Conservation (phyloP, 305 asterid species). For the Nicotiana rustica region DNA sequence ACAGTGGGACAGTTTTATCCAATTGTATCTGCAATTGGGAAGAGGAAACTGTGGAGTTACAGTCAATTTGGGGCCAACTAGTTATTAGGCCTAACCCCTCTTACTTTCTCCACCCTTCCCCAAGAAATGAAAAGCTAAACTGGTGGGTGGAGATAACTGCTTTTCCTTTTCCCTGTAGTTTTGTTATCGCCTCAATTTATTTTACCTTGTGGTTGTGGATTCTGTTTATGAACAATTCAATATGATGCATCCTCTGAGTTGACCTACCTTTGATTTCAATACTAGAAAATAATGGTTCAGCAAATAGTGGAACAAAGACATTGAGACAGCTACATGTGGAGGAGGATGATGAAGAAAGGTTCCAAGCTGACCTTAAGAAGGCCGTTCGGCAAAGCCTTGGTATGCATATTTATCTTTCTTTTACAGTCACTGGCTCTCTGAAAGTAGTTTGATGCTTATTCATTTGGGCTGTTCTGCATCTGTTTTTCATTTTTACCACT, state of each 20-base stretch:
- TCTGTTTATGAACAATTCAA: neutral
- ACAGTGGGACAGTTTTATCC: neutral
- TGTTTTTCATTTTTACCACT: neutral
- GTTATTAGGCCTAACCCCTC: neutral
- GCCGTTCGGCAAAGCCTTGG: slow-evolving; percentile 96
- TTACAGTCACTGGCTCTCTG: slow-evolving; percentile 29
- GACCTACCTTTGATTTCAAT: slow-evolving; percentile 21
- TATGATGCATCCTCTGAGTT: neutral
- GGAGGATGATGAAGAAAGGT: slow-evolving; percentile 92
- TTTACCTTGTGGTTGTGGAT: slow-evolving; percentile 23
- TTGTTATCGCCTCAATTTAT: slow-evolving; percentile 2
- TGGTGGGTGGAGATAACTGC: neutral
- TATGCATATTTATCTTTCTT: slow-evolving; percentile 40
- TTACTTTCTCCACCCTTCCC: slow-evolving; percentile 9
- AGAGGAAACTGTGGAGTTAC: neutral
- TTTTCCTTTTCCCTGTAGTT: slow-evolving; percentile 29
- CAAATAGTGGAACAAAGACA: slow-evolving; percentile 68
- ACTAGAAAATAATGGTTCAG: slow-evolving; percentile 34
- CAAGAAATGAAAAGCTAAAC: slow-evolving; percentile 24
- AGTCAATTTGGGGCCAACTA: slow-evolving; percentile 8
- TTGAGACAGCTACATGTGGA: slow-evolving; percentile 74
- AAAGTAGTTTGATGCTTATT: slow-evolving; percentile 39
- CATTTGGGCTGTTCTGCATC: slow-evolving; percentile 7
- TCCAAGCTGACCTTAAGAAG: slow-evolving; percentile 88
- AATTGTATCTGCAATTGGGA: slow-evolving; percentile 12